phyloP scores from a whole-genome alignment of 2,329 filamentous ascomycete genomes.

The Colletotrichum horii region DNA sequence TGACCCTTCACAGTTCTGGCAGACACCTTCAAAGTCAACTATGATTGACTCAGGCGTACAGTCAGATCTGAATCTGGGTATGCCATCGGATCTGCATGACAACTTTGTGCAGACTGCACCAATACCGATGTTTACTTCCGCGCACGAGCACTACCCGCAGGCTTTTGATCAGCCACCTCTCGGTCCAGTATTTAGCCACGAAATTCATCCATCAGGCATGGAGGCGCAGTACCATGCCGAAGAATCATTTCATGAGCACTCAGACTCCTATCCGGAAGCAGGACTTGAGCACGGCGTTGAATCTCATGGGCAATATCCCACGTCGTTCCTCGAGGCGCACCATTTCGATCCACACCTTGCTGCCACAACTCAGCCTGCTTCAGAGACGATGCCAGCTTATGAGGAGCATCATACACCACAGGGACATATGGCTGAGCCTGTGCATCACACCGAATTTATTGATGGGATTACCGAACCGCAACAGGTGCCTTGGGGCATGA shows the following conservation, averaged over 20 bases:
- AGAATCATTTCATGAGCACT: neutral
- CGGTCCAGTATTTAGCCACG: conserved; percentile 1
- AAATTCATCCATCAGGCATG: neutral
- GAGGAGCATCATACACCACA: neutral
- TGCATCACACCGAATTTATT: neutral
- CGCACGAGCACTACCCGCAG: neutral
- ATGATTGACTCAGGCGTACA: conserved; percentile 18
- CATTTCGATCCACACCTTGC: neutral
- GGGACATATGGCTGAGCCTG: neutral
- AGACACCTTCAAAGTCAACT: conserved; percentile 13
- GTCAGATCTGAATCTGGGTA: neutral
- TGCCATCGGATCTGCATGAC: neutral
- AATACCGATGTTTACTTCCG: conserved; percentile 6
- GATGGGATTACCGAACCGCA: conserved; percentile 16
- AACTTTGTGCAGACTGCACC: neutral
- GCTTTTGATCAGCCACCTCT: conserved; percentile 6
- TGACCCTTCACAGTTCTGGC: neutral
- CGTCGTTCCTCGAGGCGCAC: conserved; percentile 5
- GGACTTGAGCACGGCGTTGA: neutral
- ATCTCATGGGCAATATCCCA: neutral
- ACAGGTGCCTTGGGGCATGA: conserved; percentile 15
- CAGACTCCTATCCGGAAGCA: conserved; percentile 8
- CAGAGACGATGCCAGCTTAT: neutral
- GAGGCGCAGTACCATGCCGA: neutral
- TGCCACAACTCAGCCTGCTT: neutral